phyloP scores from a whole-genome alignment of 108 stramenopile genomes.

The Cyclotella cryptica region DNA sequence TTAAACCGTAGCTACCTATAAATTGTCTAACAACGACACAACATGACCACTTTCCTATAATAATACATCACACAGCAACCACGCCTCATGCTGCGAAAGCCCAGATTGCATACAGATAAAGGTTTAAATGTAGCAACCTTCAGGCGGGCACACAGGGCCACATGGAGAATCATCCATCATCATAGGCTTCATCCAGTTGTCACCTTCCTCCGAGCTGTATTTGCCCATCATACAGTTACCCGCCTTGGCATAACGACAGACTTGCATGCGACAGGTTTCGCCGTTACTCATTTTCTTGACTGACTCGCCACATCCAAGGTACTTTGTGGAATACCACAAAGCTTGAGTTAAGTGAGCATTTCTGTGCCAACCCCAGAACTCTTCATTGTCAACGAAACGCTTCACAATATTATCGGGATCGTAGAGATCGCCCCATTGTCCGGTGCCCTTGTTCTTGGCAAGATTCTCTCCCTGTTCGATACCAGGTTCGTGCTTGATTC shows the following conservation, averaged over 20 bases:
- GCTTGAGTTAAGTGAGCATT: conserved; percentile 54
- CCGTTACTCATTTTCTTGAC: conserved; percentile 29
- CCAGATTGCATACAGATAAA: neutral
- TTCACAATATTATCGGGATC: conserved; percentile 41
- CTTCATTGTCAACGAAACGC: conserved; percentile 48
- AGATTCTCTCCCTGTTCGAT: conserved; percentile 44
- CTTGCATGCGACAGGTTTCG: conserved; percentile 36
- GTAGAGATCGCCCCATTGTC: conserved; percentile 29
- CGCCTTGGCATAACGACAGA: conserved; percentile 42
- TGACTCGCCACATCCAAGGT: conserved; percentile 40
- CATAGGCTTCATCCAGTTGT: conserved; percentile 37
- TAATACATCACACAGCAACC: no score
- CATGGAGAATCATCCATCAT: conserved; percentile 38
- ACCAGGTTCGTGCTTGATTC: conserved; percentile 41
- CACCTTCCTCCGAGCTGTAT: neutral
- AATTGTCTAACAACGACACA: no score
- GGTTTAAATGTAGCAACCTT: conserved; percentile 15
- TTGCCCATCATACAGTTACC: conserved; percentile 32
- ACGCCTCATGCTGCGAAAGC: no score
- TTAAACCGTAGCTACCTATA: no score
- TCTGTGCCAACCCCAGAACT: conserved; percentile 23
- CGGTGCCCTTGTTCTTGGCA: conserved; percentile 9
- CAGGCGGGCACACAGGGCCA: conserved; percentile 19
- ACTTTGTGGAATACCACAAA: conserved; percentile 22
- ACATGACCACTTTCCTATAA: no score